A percentile compares a stretch with the other conserved stretches of the same genome.
Conservation (phyloP, 1,139 yeast genomes). For the Petasospora fabianii region DNA sequence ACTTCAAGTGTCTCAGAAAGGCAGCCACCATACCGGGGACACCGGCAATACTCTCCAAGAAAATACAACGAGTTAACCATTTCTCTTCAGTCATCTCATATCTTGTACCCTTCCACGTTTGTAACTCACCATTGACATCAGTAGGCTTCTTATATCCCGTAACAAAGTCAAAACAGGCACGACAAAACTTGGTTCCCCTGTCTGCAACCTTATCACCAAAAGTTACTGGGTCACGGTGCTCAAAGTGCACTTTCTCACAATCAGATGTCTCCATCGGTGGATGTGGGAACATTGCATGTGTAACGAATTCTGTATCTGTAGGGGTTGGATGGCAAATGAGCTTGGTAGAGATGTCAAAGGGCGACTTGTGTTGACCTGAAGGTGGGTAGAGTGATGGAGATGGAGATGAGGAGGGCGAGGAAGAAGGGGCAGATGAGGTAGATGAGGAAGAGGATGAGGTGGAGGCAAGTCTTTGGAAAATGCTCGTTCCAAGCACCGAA, state of each 20-base stretch:
- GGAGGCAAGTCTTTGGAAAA: too few species aligned
- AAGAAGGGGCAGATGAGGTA: too few species aligned
- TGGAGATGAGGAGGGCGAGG: too few species aligned
- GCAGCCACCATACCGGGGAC: slow-evolving; percentile 81
- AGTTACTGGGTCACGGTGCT: slow-evolving; percentile 51
- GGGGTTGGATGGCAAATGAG: slow-evolving; percentile 2
- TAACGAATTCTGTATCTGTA: slow-evolving; percentile 4
- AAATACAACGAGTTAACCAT: slow-evolving; percentile 67
- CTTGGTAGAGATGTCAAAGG: slow-evolving; percentile 8
- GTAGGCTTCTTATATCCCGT: slow-evolving; percentile 64
- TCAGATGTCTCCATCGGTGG: slow-evolving; percentile 46
- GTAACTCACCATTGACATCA: slow-evolving; percentile 31
- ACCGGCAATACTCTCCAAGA: slow-evolving; percentile 72
- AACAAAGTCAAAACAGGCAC: slow-evolving; percentile 53
- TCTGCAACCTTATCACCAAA: slow-evolving; percentile 53
- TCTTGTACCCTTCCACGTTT: slow-evolving; percentile 41
- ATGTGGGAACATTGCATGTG: slow-evolving; percentile 51
- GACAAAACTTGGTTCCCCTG: slow-evolving; percentile 40
- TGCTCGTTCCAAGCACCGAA: too few species aligned
- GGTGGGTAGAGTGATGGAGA: too few species aligned
- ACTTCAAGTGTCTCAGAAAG: slow-evolving; percentile 61
- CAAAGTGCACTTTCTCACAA: slow-evolving; percentile 44
- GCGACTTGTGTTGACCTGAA: not conserved
- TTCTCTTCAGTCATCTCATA: slow-evolving; percentile 58
- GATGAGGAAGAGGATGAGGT: too few species aligned